Conservation (phyloP, 768 basidiomycete species). For the Pleurotus eryngii region DNA sequence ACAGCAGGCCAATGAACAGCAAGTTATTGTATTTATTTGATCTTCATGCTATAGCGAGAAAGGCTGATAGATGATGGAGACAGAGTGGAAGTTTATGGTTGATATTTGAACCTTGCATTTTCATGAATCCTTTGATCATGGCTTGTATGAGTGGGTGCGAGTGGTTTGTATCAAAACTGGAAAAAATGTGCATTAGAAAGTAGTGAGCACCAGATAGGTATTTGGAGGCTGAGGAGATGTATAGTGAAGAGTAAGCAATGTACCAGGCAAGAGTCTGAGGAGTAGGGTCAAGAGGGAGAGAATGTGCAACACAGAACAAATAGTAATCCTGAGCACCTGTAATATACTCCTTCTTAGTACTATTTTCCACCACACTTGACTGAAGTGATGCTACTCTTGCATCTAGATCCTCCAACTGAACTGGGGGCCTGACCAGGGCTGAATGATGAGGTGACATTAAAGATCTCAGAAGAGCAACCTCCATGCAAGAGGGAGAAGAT, state of each 20-base stretch:
- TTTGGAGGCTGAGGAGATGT: conserved; percentile 11
- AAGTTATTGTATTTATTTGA: no score
- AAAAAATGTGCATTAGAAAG: conserved; percentile 19
- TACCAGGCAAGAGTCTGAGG: conserved; percentile 32
- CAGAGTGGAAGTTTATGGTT: conserved; percentile 11
- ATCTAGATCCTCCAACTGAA: conserved; percentile 11
- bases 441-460: background rate
- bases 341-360: conserved; percentile 12
- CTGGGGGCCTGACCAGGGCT: background rate
- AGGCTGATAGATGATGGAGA: background rate
- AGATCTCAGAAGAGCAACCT: background rate
- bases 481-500: conserved; percentile 17
- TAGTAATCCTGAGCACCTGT: conserved; percentile 21
- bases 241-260: conserved; percentile 29
- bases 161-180: conserved; percentile 18
- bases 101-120: conserved; percentile 9
- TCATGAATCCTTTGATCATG: conserved; percentile 16
- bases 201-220: conserved; percentile 23
- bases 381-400: conserved; percentile 13
- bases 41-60: no score
- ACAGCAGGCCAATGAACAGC: no score
- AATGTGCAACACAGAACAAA: conserved; percentile 24
- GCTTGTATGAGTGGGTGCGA: conserved; percentile 15
- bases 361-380: conserved; percentile 17
- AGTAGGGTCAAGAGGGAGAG: conserved; percentile 26